A percentile compares a stretch with the other conserved stretches of the same genome.
These are phyloP conservation scores for Purpureocillium lavendulum DNA, from an alignment of 2,329 filamentous ascomycete genomes.

Conservation along the genomic window DNA sequence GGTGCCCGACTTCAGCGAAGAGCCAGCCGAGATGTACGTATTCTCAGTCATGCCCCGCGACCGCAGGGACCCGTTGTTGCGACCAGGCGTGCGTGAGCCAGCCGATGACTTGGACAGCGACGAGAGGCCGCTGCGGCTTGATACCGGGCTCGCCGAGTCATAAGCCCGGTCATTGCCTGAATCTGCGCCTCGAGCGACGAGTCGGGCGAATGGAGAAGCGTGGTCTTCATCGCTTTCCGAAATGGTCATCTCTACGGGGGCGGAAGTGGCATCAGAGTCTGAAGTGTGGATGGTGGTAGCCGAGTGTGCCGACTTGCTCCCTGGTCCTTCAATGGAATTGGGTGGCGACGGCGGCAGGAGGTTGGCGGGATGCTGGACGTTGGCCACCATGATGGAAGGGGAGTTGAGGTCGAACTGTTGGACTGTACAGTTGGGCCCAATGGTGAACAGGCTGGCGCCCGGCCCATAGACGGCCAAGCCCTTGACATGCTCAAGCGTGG, in stretches of 20 bases:
- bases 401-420: conserved; percentile 95
- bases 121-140: conserved; percentile 55
- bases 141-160: conserved; percentile 58
- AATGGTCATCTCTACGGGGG: conserved; percentile 48
- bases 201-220: conserved; percentile 66
- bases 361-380: conserved; percentile 77
- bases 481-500: conserved; percentile 71
- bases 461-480: conserved; percentile 85
- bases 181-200: conserved; percentile 62
- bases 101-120: conserved; percentile 45
- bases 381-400: conserved; percentile 69
- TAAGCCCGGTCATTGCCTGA: conserved; percentile 50
- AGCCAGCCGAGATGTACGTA: conserved; percentile 60
- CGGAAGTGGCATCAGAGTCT: conserved; percentile 46
- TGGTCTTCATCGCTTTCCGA: conserved; percentile 72
- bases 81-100: conserved; percentile 42
- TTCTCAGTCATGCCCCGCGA: conserved; percentile 52
- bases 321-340: conserved; percentile 67
- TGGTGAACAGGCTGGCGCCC: conserved; percentile 83
- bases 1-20: conserved; percentile 33
- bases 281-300: conserved; percentile 39
- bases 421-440: conserved; percentile 79
- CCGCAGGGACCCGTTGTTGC: conserved; percentile 39
- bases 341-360: conserved; percentile 74
- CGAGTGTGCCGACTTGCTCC: conserved; percentile 39